These are phyloP conservation scores for Fusarium longipes DNA, from an alignment of 2,329 filamentous ascomycete species.

Conservation along the genomic window DNA sequence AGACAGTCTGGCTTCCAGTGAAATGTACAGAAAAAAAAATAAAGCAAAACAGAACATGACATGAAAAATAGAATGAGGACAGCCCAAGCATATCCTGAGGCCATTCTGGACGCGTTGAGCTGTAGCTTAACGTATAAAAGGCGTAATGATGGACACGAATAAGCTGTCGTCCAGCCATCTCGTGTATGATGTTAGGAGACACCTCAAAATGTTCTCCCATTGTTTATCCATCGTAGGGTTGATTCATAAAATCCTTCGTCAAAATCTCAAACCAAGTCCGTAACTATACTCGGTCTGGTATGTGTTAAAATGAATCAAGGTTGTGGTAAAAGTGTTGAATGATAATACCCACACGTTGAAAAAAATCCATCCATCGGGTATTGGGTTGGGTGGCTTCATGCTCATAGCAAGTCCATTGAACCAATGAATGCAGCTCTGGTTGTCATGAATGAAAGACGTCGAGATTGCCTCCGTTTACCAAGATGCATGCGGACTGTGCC, in stretches of 20 bases:
- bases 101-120: background rate
- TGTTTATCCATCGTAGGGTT: background rate
- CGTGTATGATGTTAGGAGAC: background rate
- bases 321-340: background rate
- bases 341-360: background rate
- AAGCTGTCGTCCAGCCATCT: background rate
- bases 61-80: background rate
- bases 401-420: no score
- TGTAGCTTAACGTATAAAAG: background rate
- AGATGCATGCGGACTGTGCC: background rate
- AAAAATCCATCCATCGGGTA: background rate
- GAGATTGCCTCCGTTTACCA: background rate
- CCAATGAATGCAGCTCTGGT: no score
- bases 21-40: background rate
- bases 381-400: no score
- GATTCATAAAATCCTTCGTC: background rate
- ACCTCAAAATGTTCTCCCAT: background rate
- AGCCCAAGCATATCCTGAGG: background rate
- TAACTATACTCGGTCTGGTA: background rate
- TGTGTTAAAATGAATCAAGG: background rate
- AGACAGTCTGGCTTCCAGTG: background rate
- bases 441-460: background rate
- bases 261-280: background rate
- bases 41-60: background rate
- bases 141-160: background rate